phyloP scores from a whole-genome alignment of 306 rosid species.

The Citrullus colocynthis region DNA sequence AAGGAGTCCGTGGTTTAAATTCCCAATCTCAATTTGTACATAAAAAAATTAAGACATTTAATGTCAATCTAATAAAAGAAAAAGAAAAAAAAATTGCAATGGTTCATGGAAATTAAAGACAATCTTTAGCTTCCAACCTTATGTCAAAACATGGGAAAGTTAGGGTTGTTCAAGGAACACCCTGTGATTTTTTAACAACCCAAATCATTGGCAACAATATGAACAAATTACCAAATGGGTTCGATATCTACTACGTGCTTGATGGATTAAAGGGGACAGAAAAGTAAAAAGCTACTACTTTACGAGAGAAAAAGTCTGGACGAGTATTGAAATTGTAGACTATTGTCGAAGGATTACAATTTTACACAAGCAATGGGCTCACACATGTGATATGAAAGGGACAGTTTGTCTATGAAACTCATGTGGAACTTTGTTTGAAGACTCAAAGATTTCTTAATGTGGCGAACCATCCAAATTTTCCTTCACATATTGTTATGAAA shows the following conservation, averaged over 20 bases:
- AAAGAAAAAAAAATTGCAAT: background rate
- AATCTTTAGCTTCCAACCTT: background rate
- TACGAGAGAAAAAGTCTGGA: background rate
- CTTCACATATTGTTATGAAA: conserved; percentile 8
- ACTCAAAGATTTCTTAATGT: conserved; percentile 13
- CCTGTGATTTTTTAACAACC: conserved; percentile 2
- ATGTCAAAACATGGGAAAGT: background rate
- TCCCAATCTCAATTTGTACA: too few species aligned
- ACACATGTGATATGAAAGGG: conserved; percentile 8
- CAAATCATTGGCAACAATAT: background rate
- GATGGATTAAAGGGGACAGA: background rate
- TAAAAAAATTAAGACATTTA: too few species aligned
- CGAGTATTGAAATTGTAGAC: conserved; percentile 13
- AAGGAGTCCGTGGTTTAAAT: too few species aligned
- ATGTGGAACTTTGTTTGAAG: conserved; percentile 10
- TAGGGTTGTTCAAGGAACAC: background rate
- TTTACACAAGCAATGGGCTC: conserved; percentile 1
- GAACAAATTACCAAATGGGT: background rate
- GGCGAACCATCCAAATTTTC: conserved; percentile 10
- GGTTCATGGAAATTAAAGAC: background rate
- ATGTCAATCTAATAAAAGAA: too few species aligned
- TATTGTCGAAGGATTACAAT: background rate
- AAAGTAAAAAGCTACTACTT: background rate
- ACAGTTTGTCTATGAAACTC: background rate
- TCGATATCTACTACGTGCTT: conserved; percentile 6